Base-by-base conservation (phyloP, 768 basidiomycete genomes). In the Mycena polygramma region DNA sequence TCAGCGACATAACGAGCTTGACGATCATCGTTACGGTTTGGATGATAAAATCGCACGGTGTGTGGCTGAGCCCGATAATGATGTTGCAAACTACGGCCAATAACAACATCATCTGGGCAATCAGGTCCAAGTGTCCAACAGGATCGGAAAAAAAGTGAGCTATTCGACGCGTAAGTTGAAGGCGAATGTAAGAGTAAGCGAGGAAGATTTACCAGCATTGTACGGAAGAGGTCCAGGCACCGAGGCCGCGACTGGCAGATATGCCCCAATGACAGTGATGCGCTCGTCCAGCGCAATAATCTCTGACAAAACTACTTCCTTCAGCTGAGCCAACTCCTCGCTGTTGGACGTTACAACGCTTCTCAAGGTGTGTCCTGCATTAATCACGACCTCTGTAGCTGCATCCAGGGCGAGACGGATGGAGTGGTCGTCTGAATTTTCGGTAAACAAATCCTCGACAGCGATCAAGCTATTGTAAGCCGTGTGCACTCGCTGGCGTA, bases 41-140 rank as follows among this genome's bases (percentile, higher is more conserved):
- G 45, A 75, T 59, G 37, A 75, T 60, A 49, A 75, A 70, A 58
- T 75, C 73, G 35, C 62, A 68, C 26, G 68, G 52, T 26, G 57
- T 20, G 2, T 52, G 45, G 55, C 66, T 63, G 17, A 75, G 30
- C 57, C 71, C 71, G 2, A 72, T 24, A 54, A 72, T 24, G 22
- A 72, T 58, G 17, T 69, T 60, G 61, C 57, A 52, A 55, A 68
- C 58, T 20, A 72, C 45, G 24, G 66, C 62, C 19, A 72, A 55
- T 41, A 72, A 36, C 36, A 68, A 63, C 7, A 64, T 36, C 20
- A 72, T 26, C 52, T 72, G 71, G 4, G 66, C 7, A 57, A 72
- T 30, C 36, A 46, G 55, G 62, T 72, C 61, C 45, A 59, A 51
- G 30, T 37, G 41, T 39, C 19, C 45, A 39, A 72, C 65, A 36